phyloP scores from a whole-genome alignment of 305 asterid species.

The Fraxinus latifolia region DNA sequence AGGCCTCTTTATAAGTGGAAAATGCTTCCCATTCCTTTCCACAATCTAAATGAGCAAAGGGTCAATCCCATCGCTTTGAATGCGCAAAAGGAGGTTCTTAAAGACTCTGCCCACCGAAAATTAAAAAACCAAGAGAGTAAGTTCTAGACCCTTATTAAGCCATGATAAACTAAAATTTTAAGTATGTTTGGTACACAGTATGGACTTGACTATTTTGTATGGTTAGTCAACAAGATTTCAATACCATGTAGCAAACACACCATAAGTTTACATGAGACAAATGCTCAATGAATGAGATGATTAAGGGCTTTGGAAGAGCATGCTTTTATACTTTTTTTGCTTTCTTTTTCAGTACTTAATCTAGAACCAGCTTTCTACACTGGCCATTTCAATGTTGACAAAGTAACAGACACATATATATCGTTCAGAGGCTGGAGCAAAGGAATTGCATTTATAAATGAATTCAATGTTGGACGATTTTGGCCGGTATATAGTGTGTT shows the following conservation, averaged over 20 bases:
- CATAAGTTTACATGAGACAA: background rate
- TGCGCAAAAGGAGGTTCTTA: slow-evolving; percentile 14
- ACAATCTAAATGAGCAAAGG: slow-evolving; percentile 47
- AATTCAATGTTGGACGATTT: slow-evolving; percentile 67
- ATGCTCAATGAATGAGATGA: background rate
- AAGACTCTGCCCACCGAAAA: slow-evolving; percentile 29
- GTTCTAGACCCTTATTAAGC: slow-evolving; percentile 23
- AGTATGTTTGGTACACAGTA: background rate
- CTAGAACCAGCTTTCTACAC: slow-evolving; percentile 69
- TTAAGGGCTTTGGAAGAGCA: background rate
- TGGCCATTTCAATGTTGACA: slow-evolving; percentile 54
- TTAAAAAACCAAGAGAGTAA: slow-evolving; percentile 36
- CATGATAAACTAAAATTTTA: background rate
- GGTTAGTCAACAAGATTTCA: background rate
- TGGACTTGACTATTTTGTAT: background rate
- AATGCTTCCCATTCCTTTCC: slow-evolving; percentile 64
- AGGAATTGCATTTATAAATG: slow-evolving; percentile 78
- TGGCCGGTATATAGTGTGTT: slow-evolving; percentile 66
- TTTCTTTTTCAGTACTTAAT: slow-evolving; percentile 37
- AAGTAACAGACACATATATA: slow-evolving; percentile 63
- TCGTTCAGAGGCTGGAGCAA: slow-evolving; percentile 88
- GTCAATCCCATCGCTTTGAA: slow-evolving; percentile 39
- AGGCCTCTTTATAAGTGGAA: slow-evolving; percentile 67
- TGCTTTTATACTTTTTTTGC: background rate
- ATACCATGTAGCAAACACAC: background rate